Evolutionary conservation across 163 green algal species (phyloP), one percentile per base, ranked within the genome.

Genomic region (Chloroidium sp.): DNA sequence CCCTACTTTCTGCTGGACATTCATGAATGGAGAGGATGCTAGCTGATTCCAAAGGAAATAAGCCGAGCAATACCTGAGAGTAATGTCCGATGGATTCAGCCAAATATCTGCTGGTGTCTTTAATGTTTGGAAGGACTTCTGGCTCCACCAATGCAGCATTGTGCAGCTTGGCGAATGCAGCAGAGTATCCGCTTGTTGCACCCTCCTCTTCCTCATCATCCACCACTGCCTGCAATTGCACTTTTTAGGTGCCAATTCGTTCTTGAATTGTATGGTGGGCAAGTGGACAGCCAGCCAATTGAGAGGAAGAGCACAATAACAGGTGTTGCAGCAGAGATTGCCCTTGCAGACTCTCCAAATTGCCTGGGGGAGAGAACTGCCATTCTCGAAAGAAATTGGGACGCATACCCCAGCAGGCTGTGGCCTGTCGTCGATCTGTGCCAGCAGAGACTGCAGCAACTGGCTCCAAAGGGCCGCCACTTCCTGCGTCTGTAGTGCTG

Each of bases 131-230:
- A 72, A 90, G 64, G 0, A 83, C 76, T 62, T 91, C 85, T 14
- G 13, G 75, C 14, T 87, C 79, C 2, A 74, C 67, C 57, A 69
- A 69, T 13, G 82, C 77, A 14, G 87, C 86, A 84, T 94, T 91
- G 74, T 87, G 79, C 62, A 93, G 82, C 61, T 84, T 80, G 0
- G 90, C 86, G 79, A 87, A 93, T 14, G 87, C 84, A 2, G 87
- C 87, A 6, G 81, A 85, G 80, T 92, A 92, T 4, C 87, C 90
- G 3, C 81, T 74, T 2, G 62, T 62, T 59, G 69, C 76, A 61
- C 69, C 67, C 8, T 88, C 84, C 4, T 61, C 74, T 1, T 74
- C 62, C n/a, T 87, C 86, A 59, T 92, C 85, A 6, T 86, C 83
- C 0, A 57, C 3, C 36, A 36, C 36, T 36, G 36, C 36, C 36